Percentiles rank a stretch among this genome's conserved stretches.
phyloP scores from a whole-genome alignment of 2,329 filamentous ascomycete species.

The Fonsecaea pugnacius region DNA sequence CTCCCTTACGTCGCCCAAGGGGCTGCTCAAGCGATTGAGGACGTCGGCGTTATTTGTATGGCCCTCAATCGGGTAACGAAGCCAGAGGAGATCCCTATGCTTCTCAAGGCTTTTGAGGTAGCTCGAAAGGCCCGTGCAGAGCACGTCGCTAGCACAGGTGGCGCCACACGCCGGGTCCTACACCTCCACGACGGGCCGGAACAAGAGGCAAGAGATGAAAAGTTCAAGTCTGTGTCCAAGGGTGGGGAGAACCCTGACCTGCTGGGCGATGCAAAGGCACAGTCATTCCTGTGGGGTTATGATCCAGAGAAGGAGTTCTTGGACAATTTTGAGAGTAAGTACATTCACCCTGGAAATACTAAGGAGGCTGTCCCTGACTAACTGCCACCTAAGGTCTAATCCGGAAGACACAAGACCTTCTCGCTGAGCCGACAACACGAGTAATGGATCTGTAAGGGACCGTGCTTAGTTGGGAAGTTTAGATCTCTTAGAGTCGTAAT shows the following conservation, averaged over 20 bases:
- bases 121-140: constrained; percentile 3
- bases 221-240: constrained; percentile 1
- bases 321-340: constrained; percentile 1
- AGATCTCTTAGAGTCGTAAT: not conserved
- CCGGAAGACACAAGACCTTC: constrained; percentile 1
- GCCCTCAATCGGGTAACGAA: constrained; percentile 3
- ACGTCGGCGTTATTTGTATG: constrained; percentile 45
- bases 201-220: constrained; percentile 1
- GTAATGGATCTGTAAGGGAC: not conserved
- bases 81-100: not conserved
- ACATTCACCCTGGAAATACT: too few relatives aligned
- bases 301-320: not conserved
- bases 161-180: not conserved
- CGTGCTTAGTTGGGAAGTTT: not conserved
- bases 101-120: constrained; percentile 6
- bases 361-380: not conserved
- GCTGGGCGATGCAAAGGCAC: not conserved
- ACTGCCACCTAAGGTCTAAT: not conserved
- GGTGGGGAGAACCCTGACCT: constrained; percentile 10
- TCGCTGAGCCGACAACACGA: not conserved
- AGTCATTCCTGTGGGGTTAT: not conserved
- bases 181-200: constrained; percentile 5
- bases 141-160: not conserved
- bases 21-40: constrained; percentile 50
- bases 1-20: constrained; percentile 61